These are phyloP conservation scores for Xylaria telfairii DNA, from an alignment of 495 filamentous ascomycete genomes.

Conservation along the genomic window DNA sequence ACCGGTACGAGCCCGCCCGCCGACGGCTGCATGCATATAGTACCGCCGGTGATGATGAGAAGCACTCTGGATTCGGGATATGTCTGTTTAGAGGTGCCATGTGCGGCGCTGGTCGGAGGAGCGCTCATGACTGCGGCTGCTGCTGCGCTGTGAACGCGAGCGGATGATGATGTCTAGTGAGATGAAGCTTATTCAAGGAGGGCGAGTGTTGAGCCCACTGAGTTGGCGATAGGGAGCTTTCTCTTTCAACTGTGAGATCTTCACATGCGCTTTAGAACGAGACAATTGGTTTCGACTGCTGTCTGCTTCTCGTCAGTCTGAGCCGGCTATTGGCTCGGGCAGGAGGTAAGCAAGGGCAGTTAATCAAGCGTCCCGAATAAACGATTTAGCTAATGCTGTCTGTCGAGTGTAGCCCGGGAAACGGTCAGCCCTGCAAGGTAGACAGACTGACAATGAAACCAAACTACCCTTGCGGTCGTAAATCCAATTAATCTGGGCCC, in stretches of 20 bases:
- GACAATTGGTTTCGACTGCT: background rate
- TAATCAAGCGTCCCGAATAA: background rate
- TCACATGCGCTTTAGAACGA: background rate
- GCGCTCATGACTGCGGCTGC: background rate
- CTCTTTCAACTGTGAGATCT: background rate
- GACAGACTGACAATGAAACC: background rate
- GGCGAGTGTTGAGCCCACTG: background rate
- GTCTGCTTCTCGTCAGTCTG: background rate
- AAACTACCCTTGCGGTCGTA: background rate
- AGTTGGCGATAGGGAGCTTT: background rate
- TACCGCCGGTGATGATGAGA: constrained; percentile 93
- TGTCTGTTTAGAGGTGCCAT: constrained; percentile 19
- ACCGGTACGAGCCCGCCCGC: constrained; percentile 72
- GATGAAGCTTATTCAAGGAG: background rate
- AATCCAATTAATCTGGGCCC: background rate
- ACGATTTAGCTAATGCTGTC: background rate
- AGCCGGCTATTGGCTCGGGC: background rate
- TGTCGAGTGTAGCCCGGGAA: background rate
- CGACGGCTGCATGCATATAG: constrained; percentile 89
- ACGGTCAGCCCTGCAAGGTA: background rate
- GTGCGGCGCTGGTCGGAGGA: background rate
- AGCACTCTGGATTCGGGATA: constrained; percentile 79
- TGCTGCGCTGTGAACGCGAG: background rate
- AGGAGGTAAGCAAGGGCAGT: background rate
- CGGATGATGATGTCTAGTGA: background rate